Percentiles rank a stretch among this genome's conserved stretches.
Evolutionary conservation across 768 basidiomycete species (phyloP).

Genomic region (Coprinopsis sp.): DNA sequence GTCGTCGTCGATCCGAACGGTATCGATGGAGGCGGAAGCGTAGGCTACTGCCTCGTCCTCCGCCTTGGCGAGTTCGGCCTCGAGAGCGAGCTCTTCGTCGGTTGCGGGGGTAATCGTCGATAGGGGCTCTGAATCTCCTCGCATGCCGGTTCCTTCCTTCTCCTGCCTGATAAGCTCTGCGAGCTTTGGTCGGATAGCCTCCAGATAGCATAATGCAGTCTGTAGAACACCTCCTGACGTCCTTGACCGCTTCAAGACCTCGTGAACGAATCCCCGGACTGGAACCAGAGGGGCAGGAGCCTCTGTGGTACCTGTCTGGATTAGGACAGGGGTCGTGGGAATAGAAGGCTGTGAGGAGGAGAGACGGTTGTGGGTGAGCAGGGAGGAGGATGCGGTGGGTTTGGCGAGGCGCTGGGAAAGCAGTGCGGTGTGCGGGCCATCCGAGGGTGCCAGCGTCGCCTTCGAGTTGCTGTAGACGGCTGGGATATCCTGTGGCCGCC

Average conservation of each 20-base stretch:
- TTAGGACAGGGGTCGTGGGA: conserved; percentile 9
- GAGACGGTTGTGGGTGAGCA: conserved; percentile 40
- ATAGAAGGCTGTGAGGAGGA: conserved; percentile 26
- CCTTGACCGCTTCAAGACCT: conserved; percentile 81
- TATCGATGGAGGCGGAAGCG: no score
- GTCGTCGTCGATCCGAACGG: conserved; percentile 37
- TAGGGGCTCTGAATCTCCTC: conserved; percentile 37
- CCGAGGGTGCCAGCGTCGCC: not conserved
- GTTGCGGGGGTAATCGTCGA: conserved; percentile 40
- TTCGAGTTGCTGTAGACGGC: conserved; percentile 29
- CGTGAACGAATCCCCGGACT: conserved; percentile 78
- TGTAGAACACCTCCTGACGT: conserved; percentile 82
- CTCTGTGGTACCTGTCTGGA: conserved; percentile 11
- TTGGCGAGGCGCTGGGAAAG: conserved; percentile 2
- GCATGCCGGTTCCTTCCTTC: conserved; percentile 36
- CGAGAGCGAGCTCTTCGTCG: conserved; percentile 38
- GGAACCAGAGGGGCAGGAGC: conserved; percentile 44
- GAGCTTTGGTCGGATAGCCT: conserved; percentile 71
- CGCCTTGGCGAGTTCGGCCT: conserved; percentile 29
- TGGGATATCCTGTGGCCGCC: conserved; percentile 75
- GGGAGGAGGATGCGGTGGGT: conserved; percentile 4
- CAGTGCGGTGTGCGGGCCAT: not conserved
- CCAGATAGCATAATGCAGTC: conserved; percentile 83
- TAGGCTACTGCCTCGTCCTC: no score
- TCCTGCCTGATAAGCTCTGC: conserved; percentile 57